Evolutionary conservation across 2,329 filamentous ascomycete species (phyloP), one percentile per base, ranked within the genome.

Genomic region (Cercospora sp.): DNA sequence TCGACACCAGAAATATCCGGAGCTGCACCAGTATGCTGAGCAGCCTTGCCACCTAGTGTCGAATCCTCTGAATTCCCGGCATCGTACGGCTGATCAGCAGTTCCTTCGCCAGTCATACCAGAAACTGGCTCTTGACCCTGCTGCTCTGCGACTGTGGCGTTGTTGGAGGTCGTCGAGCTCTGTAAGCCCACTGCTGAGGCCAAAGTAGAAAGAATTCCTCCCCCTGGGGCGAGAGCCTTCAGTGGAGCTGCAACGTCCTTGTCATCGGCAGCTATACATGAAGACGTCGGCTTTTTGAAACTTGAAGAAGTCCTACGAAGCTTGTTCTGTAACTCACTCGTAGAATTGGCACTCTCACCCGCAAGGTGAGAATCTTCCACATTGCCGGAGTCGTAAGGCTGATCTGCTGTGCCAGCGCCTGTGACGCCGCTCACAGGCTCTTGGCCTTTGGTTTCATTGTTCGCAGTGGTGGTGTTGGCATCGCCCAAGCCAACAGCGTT

Each of bases 311-410:
- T 58, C 53, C 16, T n/a, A 26, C n/a, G 13, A 58, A 31, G 26
- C 53, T n/a, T 31, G 30, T 58, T 39, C 26, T 28, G 30, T n/a
- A 58, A 57, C 48, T 58, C n/a, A 64, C 62, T 58, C 31, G 48
- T 51, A 18, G 31, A 23, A 33, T 20, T 20, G 48, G 62, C 31
- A 10, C 28, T 55, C 8, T 31, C 26, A 20, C 31, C 28, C 10
- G 48, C 30, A 30, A 58, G 30, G 36, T 58, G 48, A 26, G 48
- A 58, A 20, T 60, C 67, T 42, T 65, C 67, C 28, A 55, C 48
- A 33, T 68, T 65, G 39, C 63, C 67, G 31, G 63, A 57, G 28
- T 68, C 67, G 26, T 68, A 63, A 23, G 67, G 67, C 36, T 65
- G 55, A 42, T 65, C 60, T 48, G 53, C 63, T 42, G 58, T 68